Percentiles rank a stretch among this genome's conserved stretches.
phyloP scores from a whole-genome alignment of 306 rosid genomes.

The Datisca glomerata region DNA sequence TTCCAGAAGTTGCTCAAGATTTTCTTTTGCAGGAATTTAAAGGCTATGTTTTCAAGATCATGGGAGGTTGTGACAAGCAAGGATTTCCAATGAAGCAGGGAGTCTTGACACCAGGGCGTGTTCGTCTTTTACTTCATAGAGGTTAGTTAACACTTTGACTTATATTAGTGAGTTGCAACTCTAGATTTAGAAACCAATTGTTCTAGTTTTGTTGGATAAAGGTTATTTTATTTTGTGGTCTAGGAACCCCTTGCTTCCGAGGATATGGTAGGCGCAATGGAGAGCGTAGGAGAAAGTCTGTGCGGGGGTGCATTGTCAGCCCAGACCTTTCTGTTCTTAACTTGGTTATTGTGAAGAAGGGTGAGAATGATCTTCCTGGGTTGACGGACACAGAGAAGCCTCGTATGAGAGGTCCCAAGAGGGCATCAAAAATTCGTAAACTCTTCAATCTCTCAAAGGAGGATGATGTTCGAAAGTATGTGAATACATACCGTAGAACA shows the following conservation, averaged over 20 bases:
- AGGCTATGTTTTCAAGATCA: slow-evolving; percentile 46
- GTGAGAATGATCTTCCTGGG: slow-evolving; percentile 54
- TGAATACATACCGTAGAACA: slow-evolving; percentile 47
- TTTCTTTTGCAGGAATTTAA: slow-evolving; percentile 28
- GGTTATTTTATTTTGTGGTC: not conserved
- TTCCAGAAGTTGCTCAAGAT: not conserved
- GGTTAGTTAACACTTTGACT: slow-evolving; percentile 12
- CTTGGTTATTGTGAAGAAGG: slow-evolving; percentile 55
- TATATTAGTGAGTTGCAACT: not conserved
- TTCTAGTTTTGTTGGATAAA: not conserved
- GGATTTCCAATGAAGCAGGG: slow-evolving; percentile 64
- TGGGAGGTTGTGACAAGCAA: slow-evolving; percentile 56
- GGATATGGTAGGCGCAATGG: slow-evolving; percentile 53
- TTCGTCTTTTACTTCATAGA: slow-evolving; percentile 38
- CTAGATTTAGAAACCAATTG: not conserved
- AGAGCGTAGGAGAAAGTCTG: slow-evolving; percentile 53
- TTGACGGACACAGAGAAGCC: slow-evolving; percentile 53
- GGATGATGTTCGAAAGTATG: slow-evolving; percentile 54
- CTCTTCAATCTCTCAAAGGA: slow-evolving; percentile 51
- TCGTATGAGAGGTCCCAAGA: slow-evolving; percentile 58
- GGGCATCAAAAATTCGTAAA: slow-evolving; percentile 54
- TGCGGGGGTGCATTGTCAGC: slow-evolving; percentile 53
- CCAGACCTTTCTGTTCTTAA: slow-evolving; percentile 50
- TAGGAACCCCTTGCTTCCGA: slow-evolving; percentile 60
- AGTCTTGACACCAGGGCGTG: slow-evolving; percentile 43